A percentile compares a stretch with the other conserved stretches of the same genome.
These are phyloP conservation scores for Aaosphaeria arxii DNA, from an alignment of 2,329 filamentous ascomycete species.

Conservation along the genomic window DNA sequence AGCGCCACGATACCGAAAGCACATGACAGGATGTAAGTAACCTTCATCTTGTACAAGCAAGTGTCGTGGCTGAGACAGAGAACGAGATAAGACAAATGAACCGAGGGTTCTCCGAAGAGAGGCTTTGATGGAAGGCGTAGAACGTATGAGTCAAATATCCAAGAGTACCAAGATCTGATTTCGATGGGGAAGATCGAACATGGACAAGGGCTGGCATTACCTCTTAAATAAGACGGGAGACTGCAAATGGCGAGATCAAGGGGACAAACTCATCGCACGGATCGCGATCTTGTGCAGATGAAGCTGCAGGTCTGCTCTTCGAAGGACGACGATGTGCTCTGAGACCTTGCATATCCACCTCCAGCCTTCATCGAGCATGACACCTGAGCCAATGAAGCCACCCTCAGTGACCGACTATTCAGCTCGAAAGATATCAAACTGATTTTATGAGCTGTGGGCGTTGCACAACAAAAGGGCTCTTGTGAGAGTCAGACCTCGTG, in stretches of 20 bases:
- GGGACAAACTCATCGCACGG: no score
- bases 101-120: neutral
- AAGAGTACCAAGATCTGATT: no score
- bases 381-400: neutral
- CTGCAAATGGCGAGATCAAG: no score
- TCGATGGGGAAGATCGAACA: no score
- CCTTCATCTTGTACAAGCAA: neutral
- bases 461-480: neutral
- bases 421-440: neutral
- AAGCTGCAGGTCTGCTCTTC: neutral
- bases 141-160: neutral
- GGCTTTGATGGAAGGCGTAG: neutral
- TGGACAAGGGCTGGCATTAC: no score
- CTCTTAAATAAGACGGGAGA: no score
- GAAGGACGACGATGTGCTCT: neutral
- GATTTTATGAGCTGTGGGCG: no score
- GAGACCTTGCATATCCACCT: neutral
- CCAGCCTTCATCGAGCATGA: neutral
- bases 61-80: neutral
- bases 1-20: neutral
- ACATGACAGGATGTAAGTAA: neutral
- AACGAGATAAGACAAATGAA: neutral
- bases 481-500: slow-evolving; percentile 1
- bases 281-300: neutral
- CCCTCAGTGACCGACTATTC: slow-evolving; percentile 6